Evolutionary conservation across 179 eudicot species (phyloP), one percentile per base, ranked within the genome.

Genomic region (Spinacia oleracea): DNA sequence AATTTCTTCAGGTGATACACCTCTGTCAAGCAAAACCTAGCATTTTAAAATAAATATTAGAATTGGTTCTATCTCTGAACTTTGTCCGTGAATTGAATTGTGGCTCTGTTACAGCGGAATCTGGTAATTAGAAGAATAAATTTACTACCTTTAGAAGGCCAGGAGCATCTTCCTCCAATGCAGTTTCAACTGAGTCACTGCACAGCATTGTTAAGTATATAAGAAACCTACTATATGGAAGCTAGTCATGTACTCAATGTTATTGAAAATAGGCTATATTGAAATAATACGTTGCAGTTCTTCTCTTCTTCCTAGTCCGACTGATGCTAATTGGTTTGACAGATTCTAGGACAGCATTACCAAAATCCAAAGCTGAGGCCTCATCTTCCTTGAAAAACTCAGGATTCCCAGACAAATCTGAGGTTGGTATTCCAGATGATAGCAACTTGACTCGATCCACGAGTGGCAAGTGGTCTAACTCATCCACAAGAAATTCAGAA

Each of bases 121-220:
- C 51, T 32, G 32, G 60, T 43, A 48, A 43, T 75, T 46, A 48
- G 70, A 55, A 42, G 66, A 70, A 32, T 32, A 38, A 59, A 58
- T 67, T 46, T 71, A 72, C 56, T 84, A 92, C 99, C 99, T 90
- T 87, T 73, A 92, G 76, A 72, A 96, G 98, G 77, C 89, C 99
- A 59, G 99, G 99, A 79, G 93, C 97, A 85, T 96, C 99, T 86
- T 96, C 99, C 88, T 92, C 97, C 86, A 96, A 75, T 31, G 99
- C 99, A 76, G 91, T 89, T 86, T 90, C 96, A 84, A 89, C 85
- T 3, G 93, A 96, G 77, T 91, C 89, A 70, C 99, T 96, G 91
- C 82, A 91, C 73, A 81, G 23, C 48, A 77, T 68, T 62, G 29
- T 21, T 46, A 73, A 74, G 68, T 2, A 70, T 18, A 55, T 79